phyloP scores from a whole-genome alignment of 768 basidiomycete genomes.

The Podaxis sp. region DNA sequence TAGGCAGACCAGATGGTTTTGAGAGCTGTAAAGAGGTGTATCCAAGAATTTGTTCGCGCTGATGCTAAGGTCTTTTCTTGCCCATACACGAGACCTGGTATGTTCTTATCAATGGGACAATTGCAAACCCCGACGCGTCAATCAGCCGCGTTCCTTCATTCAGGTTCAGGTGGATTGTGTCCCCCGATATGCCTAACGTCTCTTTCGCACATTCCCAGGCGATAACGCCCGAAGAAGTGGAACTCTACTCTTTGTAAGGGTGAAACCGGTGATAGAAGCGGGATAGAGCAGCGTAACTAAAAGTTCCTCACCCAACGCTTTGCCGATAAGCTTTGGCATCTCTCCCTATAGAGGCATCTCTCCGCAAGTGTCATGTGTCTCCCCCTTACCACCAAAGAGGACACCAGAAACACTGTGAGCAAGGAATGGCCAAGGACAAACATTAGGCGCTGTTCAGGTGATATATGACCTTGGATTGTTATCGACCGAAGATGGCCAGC shows the following conservation, averaged over 20 bases:
- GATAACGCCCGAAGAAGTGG: conserved; percentile 2
- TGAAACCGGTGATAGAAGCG: conserved; percentile 1
- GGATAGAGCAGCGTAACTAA: neutral
- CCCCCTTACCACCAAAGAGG: conserved; percentile 2
- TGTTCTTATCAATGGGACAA: no score
- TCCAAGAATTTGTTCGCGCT: no score
- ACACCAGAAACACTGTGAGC: conserved; percentile 10
- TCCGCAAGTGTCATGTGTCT: conserved; percentile 6
- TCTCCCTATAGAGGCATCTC: neutral
- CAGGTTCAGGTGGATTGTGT: no score
- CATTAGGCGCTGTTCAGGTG: neutral
- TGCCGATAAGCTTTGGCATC: conserved; percentile 2
- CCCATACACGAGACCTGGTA: no score
- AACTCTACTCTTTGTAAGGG: neutral
- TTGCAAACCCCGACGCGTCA: no score
- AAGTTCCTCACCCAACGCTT: conserved; percentile 6
- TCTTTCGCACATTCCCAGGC: conserved; percentile 7
- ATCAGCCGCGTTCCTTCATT: no score
- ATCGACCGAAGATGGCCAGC: conserved; percentile 9
- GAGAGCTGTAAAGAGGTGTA: no score
- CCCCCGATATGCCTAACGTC: no score
- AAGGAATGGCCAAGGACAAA: conserved; percentile 7
- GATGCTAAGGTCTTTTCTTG: no score
- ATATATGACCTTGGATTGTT: conserved; percentile 3
- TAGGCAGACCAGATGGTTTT: no score